Evolutionary conservation across 2,329 filamentous ascomycete species (phyloP).

Genomic region (Macrophomina tecta): DNA sequence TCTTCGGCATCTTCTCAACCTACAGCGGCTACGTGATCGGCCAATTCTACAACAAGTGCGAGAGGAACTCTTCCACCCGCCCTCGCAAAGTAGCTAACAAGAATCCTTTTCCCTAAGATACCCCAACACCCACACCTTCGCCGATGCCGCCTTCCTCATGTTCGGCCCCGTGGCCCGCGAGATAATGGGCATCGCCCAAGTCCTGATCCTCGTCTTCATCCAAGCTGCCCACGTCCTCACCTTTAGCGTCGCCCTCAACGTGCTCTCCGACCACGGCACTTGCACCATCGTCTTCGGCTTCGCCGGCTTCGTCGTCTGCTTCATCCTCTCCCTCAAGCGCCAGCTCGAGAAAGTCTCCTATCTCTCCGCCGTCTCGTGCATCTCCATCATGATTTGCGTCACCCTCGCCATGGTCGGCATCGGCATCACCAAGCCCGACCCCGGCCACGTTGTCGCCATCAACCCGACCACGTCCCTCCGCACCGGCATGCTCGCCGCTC

Average conservation of each 20-base stretch:
- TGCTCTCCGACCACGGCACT: slow-evolving; percentile 64
- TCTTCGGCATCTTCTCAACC: slow-evolving; percentile 61
- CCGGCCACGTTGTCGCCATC: slow-evolving; percentile 37
- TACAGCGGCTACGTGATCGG: slow-evolving; percentile 68
- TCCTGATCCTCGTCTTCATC: slow-evolving; percentile 70
- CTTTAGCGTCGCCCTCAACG: slow-evolving; percentile 72
- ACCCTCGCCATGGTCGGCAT: slow-evolving; percentile 71
- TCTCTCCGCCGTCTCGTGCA: slow-evolving; percentile 64
- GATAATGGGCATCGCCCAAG: slow-evolving; percentile 66
- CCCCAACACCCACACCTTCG: slow-evolving; percentile 69
- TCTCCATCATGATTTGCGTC: slow-evolving; percentile 68
- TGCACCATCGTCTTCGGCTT: slow-evolving; percentile 70
- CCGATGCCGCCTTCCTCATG: slow-evolving; percentile 69
- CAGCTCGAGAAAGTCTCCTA: slow-evolving; percentile 68
- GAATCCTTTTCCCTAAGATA: slow-evolving; percentile 31
- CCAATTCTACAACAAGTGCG: slow-evolving; percentile 59
- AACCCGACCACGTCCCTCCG: slow-evolving; percentile 35
- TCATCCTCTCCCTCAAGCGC: slow-evolving; percentile 64
- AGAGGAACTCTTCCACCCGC: no score
- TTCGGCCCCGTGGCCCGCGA: slow-evolving; percentile 66
- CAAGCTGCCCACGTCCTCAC: slow-evolving; percentile 74
- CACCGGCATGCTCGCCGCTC: slow-evolving; percentile 38
- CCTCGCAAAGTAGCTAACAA: no score
- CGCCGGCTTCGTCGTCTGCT: slow-evolving; percentile 64
- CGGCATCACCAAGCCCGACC: slow-evolving; percentile 57